Conservation (phyloP, 805 yeast genomes). For the Barnettozyma sucrosica region DNA sequence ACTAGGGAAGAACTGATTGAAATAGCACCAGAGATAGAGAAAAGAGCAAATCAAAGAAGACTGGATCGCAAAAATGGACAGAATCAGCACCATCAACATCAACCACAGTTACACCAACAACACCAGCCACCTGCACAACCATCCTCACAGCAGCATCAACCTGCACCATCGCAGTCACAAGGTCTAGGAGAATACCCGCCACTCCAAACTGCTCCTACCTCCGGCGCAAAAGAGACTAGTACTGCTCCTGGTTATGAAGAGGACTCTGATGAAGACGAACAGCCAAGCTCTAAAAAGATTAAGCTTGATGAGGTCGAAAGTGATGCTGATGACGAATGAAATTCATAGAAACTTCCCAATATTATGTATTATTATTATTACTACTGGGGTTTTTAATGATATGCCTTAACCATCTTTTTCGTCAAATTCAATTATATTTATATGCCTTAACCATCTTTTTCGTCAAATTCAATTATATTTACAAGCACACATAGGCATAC, state of each 20-base stretch:
- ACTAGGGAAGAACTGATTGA: constrained; percentile 66
- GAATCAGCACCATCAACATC: background rate
- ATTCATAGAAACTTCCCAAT: background rate
- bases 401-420: too few species aligned
- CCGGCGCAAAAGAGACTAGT: background rate
- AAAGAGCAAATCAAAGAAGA: constrained; percentile 58
- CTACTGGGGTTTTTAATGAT: too few species aligned
- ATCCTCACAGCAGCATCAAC: background rate
- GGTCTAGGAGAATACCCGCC: constrained; percentile 6
- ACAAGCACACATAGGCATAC: background rate
- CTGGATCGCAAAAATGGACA: constrained; percentile 16
- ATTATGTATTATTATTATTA: background rate
- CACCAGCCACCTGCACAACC: background rate
- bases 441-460: too few species aligned
- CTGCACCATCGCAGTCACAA: background rate
- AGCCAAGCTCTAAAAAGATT: background rate
- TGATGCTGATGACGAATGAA: constrained; percentile 8
- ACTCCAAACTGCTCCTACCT: constrained; percentile 1
- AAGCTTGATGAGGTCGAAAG: constrained; percentile 6
- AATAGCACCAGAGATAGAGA: constrained; percentile 50
- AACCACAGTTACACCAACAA: background rate
- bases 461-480: background rate
- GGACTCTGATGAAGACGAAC: constrained; percentile 1
- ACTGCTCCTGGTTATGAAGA: constrained; percentile 6
- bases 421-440: background rate